A percentile compares a stretch with the other conserved stretches of the same genome.
Conservation (phyloP, 1,139 yeast genomes). For the Candida sp. region DNA sequence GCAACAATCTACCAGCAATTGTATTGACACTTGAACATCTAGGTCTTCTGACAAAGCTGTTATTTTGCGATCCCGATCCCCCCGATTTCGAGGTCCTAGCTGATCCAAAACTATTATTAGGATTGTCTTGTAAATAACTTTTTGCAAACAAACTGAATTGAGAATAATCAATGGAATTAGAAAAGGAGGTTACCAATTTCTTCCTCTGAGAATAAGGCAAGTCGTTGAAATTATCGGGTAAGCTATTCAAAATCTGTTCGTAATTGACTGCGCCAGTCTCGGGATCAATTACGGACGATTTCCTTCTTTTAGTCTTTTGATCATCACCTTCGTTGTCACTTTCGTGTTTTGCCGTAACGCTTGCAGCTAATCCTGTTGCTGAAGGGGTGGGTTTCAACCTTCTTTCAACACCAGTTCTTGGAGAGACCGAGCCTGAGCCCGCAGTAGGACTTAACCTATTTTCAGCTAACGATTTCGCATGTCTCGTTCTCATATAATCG, state of each 20-base stretch:
- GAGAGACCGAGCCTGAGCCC: constrained; percentile 2
- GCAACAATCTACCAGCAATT: constrained; percentile 40
- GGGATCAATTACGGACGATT: constrained; percentile 16
- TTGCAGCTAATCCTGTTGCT: constrained; percentile 6
- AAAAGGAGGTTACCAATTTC: constrained; percentile 50
- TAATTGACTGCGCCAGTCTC: constrained; percentile 30
- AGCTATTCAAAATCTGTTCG: constrained; percentile 35
- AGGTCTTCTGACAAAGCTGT: constrained; percentile 26
- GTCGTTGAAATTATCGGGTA: constrained; percentile 61
- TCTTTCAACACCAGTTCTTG: constrained; percentile 4
- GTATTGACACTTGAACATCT: constrained; percentile 35
- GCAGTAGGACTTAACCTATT: constrained; percentile 1
- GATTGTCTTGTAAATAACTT: constrained; percentile 19
- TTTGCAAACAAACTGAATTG: constrained; percentile 44
- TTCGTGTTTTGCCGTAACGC: constrained; percentile 3
- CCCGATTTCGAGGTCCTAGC: constrained; percentile 18
- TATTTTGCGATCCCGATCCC: constrained; percentile 11
- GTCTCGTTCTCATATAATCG: constrained; percentile 24
- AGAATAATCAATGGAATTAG: constrained; percentile 53
- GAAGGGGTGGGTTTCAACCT: constrained; percentile 1
- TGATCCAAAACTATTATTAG: constrained; percentile 14
- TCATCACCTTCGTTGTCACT: constrained; percentile 2
- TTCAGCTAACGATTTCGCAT: constrained; percentile 8
- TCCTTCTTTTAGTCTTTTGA: constrained; percentile 19
- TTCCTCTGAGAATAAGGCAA: constrained; percentile 71